Conservation (phyloP, 192 early-diverging fungal species). For the Cladochytrium replicatum region DNA sequence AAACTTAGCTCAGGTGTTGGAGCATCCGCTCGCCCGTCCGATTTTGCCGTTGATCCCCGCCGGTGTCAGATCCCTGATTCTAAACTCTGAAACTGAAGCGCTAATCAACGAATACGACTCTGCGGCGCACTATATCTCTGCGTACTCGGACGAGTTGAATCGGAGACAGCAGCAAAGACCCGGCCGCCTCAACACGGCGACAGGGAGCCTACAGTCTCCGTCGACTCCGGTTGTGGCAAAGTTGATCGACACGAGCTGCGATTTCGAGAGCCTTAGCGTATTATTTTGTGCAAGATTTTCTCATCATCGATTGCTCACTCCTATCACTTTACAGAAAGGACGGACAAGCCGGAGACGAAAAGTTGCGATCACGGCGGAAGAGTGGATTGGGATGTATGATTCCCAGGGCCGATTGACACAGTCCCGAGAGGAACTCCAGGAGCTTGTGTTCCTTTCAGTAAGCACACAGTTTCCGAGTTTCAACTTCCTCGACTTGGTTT, state of each 20-base stretch:
- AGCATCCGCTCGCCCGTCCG: constrained; percentile 40
- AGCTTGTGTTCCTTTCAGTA: constrained; percentile 28
- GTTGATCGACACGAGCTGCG: constrained; percentile 21
- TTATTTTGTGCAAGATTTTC: neutral
- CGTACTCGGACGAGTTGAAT: constrained; percentile 28
- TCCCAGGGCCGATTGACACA: constrained; percentile 19
- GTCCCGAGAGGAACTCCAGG: constrained; percentile 17
- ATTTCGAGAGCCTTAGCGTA: constrained; percentile 30
- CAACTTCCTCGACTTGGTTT: too few relatives aligned
- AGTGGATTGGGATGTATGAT: constrained; percentile 34
- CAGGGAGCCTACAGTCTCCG: neutral
- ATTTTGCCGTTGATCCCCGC: constrained; percentile 35
- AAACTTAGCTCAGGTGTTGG: constrained; percentile 30
- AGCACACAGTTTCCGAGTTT: neutral
- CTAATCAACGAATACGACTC: constrained; percentile 37
- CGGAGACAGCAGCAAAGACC: constrained; percentile 7
- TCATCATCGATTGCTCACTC: constrained; percentile 10
- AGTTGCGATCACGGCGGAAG: constrained; percentile 24
- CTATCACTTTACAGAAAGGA: constrained; percentile 20
- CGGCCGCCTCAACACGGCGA: too few relatives aligned
- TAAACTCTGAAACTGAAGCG: constrained; percentile 35
- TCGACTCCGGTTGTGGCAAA: neutral
- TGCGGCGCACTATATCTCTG: constrained; percentile 28
- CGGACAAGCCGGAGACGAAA: constrained; percentile 16
- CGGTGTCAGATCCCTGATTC: constrained; percentile 24